A percentile compares a stretch with the other conserved stretches of the same genome.
These are phyloP conservation scores for Xanthoconium purpureum DNA, from an alignment of 768 basidiomycete species.

Conservation along the genomic window DNA sequence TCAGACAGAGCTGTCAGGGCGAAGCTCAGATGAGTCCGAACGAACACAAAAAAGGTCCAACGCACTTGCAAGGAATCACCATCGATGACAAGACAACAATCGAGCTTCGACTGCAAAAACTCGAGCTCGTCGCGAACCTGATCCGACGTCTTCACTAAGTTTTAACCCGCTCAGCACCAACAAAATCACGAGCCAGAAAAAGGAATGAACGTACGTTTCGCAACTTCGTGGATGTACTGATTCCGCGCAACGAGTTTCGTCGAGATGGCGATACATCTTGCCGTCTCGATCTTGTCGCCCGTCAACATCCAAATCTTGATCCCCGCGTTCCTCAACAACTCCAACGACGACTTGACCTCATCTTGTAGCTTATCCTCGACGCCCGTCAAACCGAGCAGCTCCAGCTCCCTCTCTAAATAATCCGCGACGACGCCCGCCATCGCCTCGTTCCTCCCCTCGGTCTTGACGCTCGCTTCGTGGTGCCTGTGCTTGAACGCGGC, in stretches of 20 bases:
- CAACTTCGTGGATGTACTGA: slow-evolving; percentile 96
- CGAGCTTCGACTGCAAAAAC: slow-evolving; percentile 89
- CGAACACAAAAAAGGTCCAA: background rate
- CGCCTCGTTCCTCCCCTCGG: slow-evolving; percentile 79
- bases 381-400: slow-evolving; percentile 92
- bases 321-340: slow-evolving; percentile 90
- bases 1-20: slow-evolving; percentile 72
- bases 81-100: slow-evolving; percentile 98
- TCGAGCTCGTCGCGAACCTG: slow-evolving; percentile 86
- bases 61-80: slow-evolving; percentile 91
- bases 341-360: slow-evolving; percentile 91
- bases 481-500: slow-evolving; percentile 67
- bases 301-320: slow-evolving; percentile 99
- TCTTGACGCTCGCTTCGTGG: slow-evolving; percentile 72
- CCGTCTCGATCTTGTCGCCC: slow-evolving; percentile 98
- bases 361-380: slow-evolving; percentile 99
- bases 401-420: slow-evolving; percentile 83
- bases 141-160: slow-evolving; percentile 79
- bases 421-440: slow-evolving; percentile 73
- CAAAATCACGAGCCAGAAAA: background rate
- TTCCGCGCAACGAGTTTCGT: slow-evolving; percentile 94
- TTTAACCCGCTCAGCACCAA: slow-evolving; percentile 2
- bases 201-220: slow-evolving; percentile 60
- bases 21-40: background rate
- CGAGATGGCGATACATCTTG: slow-evolving; percentile 95